A percentile compares a stretch with the other conserved stretches of the same genome.
Conservation (phyloP, 345 rosid genomes). For the Microcos paniculata region DNA sequence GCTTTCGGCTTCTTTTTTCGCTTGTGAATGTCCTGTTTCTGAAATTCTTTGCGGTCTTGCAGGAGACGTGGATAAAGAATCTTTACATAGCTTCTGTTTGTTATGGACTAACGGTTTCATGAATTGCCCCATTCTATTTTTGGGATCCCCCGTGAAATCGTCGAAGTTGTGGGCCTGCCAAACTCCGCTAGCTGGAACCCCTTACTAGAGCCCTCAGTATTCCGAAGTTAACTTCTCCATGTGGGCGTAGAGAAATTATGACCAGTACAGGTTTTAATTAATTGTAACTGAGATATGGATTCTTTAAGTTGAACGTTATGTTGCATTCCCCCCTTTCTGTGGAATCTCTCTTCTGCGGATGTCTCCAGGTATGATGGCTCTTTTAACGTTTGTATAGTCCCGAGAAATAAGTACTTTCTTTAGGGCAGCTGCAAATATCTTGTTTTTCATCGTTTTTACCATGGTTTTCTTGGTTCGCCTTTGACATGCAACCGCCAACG, state of each 20-base stretch:
- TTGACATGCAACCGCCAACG: not conserved
- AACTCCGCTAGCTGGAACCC: not conserved
- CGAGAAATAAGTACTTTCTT: constrained; percentile 5
- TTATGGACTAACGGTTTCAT: constrained; percentile 86
- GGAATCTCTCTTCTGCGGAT: not conserved
- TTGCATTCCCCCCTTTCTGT: too few species aligned
- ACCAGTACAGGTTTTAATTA: constrained; percentile 28
- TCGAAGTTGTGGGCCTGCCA: not conserved
- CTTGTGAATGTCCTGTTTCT: not conserved
- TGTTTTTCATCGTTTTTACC: not conserved
- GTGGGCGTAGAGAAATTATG: constrained; percentile 29
- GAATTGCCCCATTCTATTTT: constrained; percentile 21
- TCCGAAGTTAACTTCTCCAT: not conserved
- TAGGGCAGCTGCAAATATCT: not conserved
- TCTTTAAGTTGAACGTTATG: constrained; percentile 4
- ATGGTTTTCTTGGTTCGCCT: not conserved
- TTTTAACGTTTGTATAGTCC: constrained; percentile 19
- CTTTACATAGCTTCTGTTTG: constrained; percentile 85
- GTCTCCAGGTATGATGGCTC: constrained; percentile 13
- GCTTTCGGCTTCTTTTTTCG: not conserved
- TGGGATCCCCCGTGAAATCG: not conserved
- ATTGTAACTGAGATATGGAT: constrained; percentile 31
- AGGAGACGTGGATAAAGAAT: constrained; percentile 94
- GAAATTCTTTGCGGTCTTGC: constrained; percentile 27
- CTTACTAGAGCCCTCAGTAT: constrained; percentile 13